Evolutionary conservation across 1,284 basidiomycete genomes (phyloP), one percentile per base, ranked within the genome.

Genomic region (Coriolopsis trogii): DNA sequence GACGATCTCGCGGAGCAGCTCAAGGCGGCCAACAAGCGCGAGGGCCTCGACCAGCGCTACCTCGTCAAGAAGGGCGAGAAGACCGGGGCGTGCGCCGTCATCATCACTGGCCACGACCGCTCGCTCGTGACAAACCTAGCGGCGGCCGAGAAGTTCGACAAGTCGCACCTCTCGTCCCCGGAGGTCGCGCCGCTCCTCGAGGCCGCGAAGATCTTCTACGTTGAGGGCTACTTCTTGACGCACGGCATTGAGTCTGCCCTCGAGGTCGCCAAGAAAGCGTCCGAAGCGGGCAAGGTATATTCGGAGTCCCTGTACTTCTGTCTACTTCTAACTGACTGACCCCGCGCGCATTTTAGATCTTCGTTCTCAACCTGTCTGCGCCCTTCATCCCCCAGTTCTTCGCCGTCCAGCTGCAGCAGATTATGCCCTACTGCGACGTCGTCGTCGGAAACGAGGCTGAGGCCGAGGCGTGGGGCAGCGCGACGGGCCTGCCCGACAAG

Each of bases 301-400:
- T 13, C 12, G 28, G 59, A 13, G 29, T n/a, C 44, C 7, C 16
- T 24, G 15, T 36, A 21, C 23, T 33, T 16, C 47, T 55, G 41
- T 45, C 28, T 15, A 16, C 28, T 36, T 29, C 25, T 10, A 23
- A 42, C 18, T 5, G 1, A 16, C 12, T 57, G 30, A 43, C 6
- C 34, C 41, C 33, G 41, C 24, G 20, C 28, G 47, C 31, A 18
- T 10, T 45, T 13, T 62, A 93, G 91, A 84, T 85, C 41, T 95
- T 97, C 69, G 83, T 84, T 12, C 76, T 98, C 67, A 99, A 99
- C 81, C 82, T 99, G 62, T 97, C 94, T 13, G 97, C 97, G 1
- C 97, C 97, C 30, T 99, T 98, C 80, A 97, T 99, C 70, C 79
- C 92, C 49, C 90, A 96, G 73, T 97, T 98, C 84, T 98, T 98